A percentile compares a stretch with the other conserved stretches of the same genome.
Evolutionary conservation across 352 stramenopile species (phyloP).

Genomic region (Phytopythium sindhum): DNA sequence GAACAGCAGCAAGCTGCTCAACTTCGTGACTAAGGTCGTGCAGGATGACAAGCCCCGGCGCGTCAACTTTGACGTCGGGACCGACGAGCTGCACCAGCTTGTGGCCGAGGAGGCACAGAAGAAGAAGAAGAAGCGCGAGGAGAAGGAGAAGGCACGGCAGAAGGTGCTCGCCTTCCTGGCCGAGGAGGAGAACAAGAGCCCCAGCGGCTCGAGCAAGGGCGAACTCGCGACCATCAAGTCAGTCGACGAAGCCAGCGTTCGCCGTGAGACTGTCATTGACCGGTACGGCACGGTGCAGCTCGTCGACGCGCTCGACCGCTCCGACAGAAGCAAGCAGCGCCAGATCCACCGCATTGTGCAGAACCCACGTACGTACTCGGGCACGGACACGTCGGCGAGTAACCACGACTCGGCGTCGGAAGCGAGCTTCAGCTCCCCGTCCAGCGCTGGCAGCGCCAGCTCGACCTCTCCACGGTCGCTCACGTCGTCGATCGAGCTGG

Average conservation of each 20-base stretch:
- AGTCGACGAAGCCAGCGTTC: constrained; percentile 44
- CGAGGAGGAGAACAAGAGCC: constrained; percentile 26
- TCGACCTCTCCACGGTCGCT: constrained; percentile 28
- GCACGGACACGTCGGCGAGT: constrained; percentile 3
- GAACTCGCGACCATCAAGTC: constrained; percentile 42
- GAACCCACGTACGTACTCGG: not conserved
- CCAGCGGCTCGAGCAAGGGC: constrained; percentile 10
- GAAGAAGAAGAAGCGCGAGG: constrained; percentile 43
- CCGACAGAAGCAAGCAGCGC: constrained; percentile 18
- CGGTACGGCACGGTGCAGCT: constrained; percentile 50
- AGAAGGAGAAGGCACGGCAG: constrained; percentile 40
- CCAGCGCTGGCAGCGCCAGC: constrained; percentile 2
- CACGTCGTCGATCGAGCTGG: constrained; percentile 18
- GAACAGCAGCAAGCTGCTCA: constrained; percentile 29
- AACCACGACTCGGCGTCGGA: constrained; percentile 6
- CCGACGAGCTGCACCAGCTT: constrained; percentile 33
- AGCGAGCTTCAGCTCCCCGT: constrained; percentile 9
- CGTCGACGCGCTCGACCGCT: constrained; percentile 43
- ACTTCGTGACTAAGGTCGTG: constrained; percentile 59
- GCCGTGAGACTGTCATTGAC: constrained; percentile 44
- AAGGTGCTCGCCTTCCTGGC: constrained; percentile 44
- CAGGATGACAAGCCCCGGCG: constrained; percentile 42
- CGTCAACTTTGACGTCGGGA: constrained; percentile 50
- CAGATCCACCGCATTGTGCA: constrained; percentile 18
- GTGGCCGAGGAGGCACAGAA: constrained; percentile 35